A percentile compares a stretch with the other conserved stretches of the same genome.
Conservation (phyloP, 2,329 filamentous ascomycete species). For the Ambrosiella cleistominuta region DNA sequence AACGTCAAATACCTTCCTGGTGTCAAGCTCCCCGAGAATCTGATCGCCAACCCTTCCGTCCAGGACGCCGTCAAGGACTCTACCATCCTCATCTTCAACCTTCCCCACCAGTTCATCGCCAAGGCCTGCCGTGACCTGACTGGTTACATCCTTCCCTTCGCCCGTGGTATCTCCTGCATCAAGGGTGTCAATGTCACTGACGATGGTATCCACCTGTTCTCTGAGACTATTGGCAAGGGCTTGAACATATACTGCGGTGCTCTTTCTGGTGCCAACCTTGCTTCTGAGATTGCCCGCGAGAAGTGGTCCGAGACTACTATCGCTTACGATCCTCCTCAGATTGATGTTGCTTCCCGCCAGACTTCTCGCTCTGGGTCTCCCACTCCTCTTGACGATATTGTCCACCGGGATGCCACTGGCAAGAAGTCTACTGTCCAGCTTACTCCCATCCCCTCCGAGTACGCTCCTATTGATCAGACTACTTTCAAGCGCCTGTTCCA, state of each 20-base stretch:
- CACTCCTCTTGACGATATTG: constrained; percentile 33
- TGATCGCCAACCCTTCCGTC: constrained; percentile 69
- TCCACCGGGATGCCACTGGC: constrained; percentile 53
- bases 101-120: constrained; percentile 89
- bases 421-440: constrained; percentile 51
- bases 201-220: constrained; percentile 74
- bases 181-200: constrained; percentile 92
- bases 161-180: constrained; percentile 89
- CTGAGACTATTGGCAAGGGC: constrained; percentile 79
- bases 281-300: constrained; percentile 81
- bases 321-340: constrained; percentile 78
- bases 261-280: constrained; percentile 89
- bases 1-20: constrained; percentile 97
- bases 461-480: constrained; percentile 70
- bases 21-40: constrained; percentile 64
- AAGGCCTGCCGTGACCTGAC: constrained; percentile 69
- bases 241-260: constrained; percentile 94
- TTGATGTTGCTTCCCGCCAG: constrained; percentile 55
- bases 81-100: constrained; percentile 86
- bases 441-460: constrained; percentile 59
- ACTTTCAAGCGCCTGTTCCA: constrained; percentile 80
- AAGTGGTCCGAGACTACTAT: constrained; percentile 97
- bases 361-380: constrained; percentile 39
- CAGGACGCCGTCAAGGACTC: constrained; percentile 65
- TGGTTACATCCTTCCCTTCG: constrained; percentile 80